Evolutionary conservation across 2,329 filamentous ascomycete species (phyloP), one percentile per base, ranked within the genome.

Genomic region (Fusarium drepaniforme): DNA sequence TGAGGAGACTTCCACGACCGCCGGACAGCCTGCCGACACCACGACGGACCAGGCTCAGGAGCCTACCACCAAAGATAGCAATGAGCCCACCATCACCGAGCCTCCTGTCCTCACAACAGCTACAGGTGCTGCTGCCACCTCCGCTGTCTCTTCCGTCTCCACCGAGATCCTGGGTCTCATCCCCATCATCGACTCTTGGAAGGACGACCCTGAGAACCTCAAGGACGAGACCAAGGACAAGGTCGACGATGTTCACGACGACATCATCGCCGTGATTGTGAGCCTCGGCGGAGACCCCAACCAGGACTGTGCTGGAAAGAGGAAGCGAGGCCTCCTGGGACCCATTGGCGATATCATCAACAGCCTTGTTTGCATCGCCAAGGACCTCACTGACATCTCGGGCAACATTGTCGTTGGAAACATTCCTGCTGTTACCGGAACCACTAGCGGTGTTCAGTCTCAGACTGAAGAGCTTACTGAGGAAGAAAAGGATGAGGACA

Each of bases 151-250:
- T 2, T 75, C 73, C 6, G 67, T 71, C 3, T 75, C 72, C 3
- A 65, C 70, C 2, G 70, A 75, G n/a, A 66, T 75, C 35, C 21
- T 61, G 1, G 70, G 53, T 33, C 59, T 75, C 9, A 58, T 75
- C 13, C 72, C 72, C 9, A 42, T 75, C 28, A 75, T 75, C 46
- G 70, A 75, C 53, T 62, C 64, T 7, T 75, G 73, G 73, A 71
- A 70, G 28, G 51, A 40, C 2, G 56, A 75, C 11, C 62, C 70
- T 0, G 56, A 67, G n/a, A 42, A 30, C 28, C 73, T 76, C 38
- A 70, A 68, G 28, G 71, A 68, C n/a, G 59, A 74, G 15, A 76
- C 74, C 3, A 71, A 66, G 46, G 63, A 74, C 21, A 25, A 70
- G 38, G 68, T 76, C 1, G 64, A 76, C 21, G 59, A 72, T 3